Evolutionary conservation across 805 yeast species (phyloP).

Genomic region (Lachancea meyersii): DNA sequence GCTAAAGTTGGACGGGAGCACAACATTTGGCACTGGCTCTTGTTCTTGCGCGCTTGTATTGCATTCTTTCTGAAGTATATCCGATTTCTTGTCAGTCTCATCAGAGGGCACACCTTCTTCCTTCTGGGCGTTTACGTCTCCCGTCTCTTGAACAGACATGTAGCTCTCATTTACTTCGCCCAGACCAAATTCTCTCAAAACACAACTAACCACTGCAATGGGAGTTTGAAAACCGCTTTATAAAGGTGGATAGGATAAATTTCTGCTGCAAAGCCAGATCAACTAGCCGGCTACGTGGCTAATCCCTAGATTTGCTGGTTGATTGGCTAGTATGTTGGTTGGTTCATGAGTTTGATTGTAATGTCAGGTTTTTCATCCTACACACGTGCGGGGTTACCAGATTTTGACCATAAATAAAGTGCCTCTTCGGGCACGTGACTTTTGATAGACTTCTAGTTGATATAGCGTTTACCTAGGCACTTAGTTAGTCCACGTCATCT

Average conservation of each 20-base stretch:
- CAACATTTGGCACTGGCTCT: constrained; percentile 17
- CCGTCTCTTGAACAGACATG: constrained; percentile 9
- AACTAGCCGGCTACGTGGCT: neutral
- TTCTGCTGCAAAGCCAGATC: neutral
- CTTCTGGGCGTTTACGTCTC: constrained; percentile 4
- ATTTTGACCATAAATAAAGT: neutral
- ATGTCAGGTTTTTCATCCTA: neutral
- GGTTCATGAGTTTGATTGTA: neutral
- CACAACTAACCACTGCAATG: neutral
- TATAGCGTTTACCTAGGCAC: neutral
- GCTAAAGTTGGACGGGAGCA: constrained; percentile 41
- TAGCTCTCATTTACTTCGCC: constrained; percentile 8
- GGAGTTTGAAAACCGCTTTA: neutral
- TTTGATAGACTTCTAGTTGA: neutral
- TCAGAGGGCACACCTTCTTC: neutral
- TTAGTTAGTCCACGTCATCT: too few species aligned
- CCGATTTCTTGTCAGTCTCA: neutral
- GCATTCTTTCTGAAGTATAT: neutral
- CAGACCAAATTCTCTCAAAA: neutral
- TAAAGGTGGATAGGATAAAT: too few species aligned
- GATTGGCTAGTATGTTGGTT: neutral
- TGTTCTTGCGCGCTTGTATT: neutral
- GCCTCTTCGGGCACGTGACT: too few species aligned
- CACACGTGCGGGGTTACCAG: neutral
- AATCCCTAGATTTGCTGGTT: neutral